A percentile compares a stretch with the other conserved stretches of the same genome.
phyloP scores from a whole-genome alignment of 192 early-diverging fungal genomes.

The Coemansia sp. region DNA sequence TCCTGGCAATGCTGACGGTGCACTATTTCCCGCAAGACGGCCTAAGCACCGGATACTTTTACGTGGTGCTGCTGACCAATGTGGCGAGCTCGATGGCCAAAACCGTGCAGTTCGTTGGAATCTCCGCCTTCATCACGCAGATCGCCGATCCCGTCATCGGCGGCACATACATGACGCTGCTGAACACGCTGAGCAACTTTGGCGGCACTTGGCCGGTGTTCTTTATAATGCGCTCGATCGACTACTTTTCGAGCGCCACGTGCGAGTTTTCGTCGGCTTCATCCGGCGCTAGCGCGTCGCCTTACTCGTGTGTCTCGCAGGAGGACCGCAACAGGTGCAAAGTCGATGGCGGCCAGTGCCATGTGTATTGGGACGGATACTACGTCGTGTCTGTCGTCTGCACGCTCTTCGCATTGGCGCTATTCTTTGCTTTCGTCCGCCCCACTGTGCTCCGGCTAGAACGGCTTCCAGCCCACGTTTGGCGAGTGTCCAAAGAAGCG shows the following conservation, averaged over 20 bases:
- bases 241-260: conserved; percentile 80
- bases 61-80: conserved; percentile 74
- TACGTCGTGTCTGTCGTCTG: conserved; percentile 76
- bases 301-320: conserved; percentile 67
- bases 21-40: conserved; percentile 72
- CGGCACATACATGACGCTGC: conserved; percentile 84
- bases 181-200: conserved; percentile 95
- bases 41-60: conserved; percentile 71
- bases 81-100: conserved; percentile 86
- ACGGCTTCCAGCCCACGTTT: conserved; percentile 44
- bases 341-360: conserved; percentile 68
- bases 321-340: conserved; percentile 64
- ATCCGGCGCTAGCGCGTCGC: background rate
- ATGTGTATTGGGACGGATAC: conserved; percentile 80
- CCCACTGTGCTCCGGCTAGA: conserved; percentile 67
- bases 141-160: conserved; percentile 96
- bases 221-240: conserved; percentile 91
- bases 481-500: conserved; percentile 53
- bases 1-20: conserved; percentile 84
- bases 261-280: conserved; percentile 60
- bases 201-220: conserved; percentile 97
- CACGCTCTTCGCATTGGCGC: conserved; percentile 65
- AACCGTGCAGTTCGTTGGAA: conserved; percentile 95
- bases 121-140: conserved; percentile 93
- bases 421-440: conserved; percentile 63